These are phyloP conservation scores for Bassia scoparia DNA, from an alignment of 148 eudicot species.

Conservation along the genomic window DNA sequence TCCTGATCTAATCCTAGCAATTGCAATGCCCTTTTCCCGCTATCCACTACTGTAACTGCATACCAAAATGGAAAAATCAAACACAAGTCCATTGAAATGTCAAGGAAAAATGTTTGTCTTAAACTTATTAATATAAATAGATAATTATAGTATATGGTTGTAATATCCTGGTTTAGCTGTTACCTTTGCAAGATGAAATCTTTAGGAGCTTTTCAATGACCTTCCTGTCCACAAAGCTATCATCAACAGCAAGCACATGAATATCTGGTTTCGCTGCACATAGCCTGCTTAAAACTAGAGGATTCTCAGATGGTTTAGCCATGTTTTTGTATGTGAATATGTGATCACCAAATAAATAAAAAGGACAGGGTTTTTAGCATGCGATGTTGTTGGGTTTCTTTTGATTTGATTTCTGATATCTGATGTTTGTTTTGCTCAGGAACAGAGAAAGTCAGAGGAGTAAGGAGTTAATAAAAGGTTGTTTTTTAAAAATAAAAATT, in stretches of 20 bases:
- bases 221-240: constrained; percentile 40
- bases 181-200: constrained; percentile 45
- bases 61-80: too few relatives aligned
- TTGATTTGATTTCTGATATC: constrained; percentile 2
- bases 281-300: constrained; percentile 12
- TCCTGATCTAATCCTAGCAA: constrained; percentile 39
- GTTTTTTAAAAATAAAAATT: too few relatives aligned
- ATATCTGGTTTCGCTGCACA: constrained; percentile 26
- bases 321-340: too few relatives aligned
- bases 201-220: constrained; percentile 40
- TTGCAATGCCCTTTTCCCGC: constrained; percentile 46
- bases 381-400: constrained; percentile 14
- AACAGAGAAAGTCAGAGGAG: background rate
- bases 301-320: constrained; percentile 13
- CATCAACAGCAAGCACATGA: constrained; percentile 49
- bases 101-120: too few relatives aligned
- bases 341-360: too few relatives aligned
- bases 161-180: too few relatives aligned
- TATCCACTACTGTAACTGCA: constrained; percentile 46
- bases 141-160: too few relatives aligned
- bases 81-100: too few relatives aligned
- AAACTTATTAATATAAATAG: too few relatives aligned
- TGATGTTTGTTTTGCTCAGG: constrained; percentile 10
- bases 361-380: constrained; percentile 16
- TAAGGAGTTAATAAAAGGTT: background rate